These are phyloP conservation scores for Berkeleyomyces rouxiae DNA, from an alignment of 2,329 filamentous ascomycete species.

Conservation along the genomic window DNA sequence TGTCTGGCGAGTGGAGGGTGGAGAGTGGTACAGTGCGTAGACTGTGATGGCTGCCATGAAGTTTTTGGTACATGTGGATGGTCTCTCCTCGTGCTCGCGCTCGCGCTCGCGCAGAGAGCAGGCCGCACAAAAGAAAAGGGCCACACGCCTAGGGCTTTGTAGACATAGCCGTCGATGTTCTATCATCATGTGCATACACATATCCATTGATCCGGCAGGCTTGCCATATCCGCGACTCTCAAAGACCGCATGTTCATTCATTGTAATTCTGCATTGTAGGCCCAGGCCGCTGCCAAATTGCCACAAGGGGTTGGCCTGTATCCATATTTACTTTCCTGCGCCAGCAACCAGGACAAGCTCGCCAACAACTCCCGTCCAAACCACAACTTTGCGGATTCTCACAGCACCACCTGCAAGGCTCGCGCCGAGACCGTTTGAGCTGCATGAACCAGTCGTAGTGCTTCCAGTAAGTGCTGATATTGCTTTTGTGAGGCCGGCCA, in stretches of 20 bases:
- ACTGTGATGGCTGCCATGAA: neutral
- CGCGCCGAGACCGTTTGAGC: neutral
- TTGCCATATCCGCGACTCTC: no score
- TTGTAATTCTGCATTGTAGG: neutral
- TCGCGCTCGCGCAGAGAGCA: no score
- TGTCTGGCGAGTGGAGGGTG: neutral
- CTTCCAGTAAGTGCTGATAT: slow-evolving; percentile 5
- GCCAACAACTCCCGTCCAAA: neutral
- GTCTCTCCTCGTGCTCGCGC: no score
- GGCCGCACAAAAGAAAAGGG: no score
- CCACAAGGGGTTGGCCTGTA: neutral
- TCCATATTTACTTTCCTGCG: neutral
- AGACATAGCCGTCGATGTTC: no score
- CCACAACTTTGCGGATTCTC: neutral
- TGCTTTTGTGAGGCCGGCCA: neutral
- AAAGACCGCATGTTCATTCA: no score
- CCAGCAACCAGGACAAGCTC: neutral
- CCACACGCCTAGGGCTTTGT: no score
- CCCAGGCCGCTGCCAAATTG: neutral
- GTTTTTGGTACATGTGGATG: neutral
- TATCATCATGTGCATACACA: no score
- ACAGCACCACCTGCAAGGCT: neutral
- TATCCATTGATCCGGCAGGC: no score
- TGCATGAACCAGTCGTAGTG: neutral
- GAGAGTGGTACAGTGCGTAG: neutral